phyloP scores from a whole-genome alignment of 495 filamentous ascomycete genomes.

The Neurospora pannonica region DNA sequence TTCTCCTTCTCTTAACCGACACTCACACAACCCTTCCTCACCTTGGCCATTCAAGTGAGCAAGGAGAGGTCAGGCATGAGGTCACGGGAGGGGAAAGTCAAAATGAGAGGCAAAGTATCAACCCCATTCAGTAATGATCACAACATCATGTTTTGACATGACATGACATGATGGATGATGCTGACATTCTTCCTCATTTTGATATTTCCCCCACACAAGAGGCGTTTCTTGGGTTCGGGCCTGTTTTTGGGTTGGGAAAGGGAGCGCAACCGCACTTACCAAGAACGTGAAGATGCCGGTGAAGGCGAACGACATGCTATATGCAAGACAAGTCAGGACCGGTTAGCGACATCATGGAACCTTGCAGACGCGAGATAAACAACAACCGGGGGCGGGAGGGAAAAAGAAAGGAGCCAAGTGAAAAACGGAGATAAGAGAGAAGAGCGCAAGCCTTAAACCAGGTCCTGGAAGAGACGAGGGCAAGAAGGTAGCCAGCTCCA shows the following conservation, averaged over 20 bases:
- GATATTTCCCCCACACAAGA: not conserved
- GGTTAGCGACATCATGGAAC: slow-evolving; percentile 21
- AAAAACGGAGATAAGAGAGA: not conserved
- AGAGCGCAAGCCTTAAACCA: not conserved
- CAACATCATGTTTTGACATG: not conserved
- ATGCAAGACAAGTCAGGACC: slow-evolving; percentile 23
- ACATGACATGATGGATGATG: not conserved
- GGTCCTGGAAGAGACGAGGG: not conserved
- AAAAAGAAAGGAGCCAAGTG: not conserved
- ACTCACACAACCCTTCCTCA: not conserved
- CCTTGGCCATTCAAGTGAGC: not conserved
- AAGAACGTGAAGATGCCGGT: slow-evolving; percentile 89
- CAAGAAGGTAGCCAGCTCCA: not conserved
- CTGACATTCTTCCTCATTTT: not conserved
- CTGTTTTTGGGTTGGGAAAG: not conserved
- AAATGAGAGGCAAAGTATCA: not conserved
- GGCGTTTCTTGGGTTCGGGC: not conserved
- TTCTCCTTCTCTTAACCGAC: not conserved
- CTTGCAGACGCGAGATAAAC: slow-evolving; percentile 7
- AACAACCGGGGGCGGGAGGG: not conserved
- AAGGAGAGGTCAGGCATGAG: not conserved
- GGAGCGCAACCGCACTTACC: slow-evolving; percentile 22
- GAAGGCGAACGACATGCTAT: slow-evolving; percentile 63
- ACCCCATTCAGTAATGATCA: not conserved
- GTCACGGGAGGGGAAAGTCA: not conserved